Evolutionary conservation across 1,284 basidiomycete species (phyloP).

Genomic region (Malassezia japonica): DNA sequence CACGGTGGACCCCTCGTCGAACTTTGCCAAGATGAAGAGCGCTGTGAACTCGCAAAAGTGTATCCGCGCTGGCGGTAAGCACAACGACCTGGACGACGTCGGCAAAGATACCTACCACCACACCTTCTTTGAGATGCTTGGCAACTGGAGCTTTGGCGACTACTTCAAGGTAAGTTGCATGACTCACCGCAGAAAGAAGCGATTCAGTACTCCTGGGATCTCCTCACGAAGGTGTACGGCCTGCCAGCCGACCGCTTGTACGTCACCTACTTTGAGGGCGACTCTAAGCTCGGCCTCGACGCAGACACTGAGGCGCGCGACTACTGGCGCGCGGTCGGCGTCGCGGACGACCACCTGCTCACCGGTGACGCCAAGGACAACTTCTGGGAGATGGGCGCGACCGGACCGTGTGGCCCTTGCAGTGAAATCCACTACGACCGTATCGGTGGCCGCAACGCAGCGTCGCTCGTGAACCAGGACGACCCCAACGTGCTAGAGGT

Average conservation of each 20-base stretch:
- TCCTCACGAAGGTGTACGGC: slow-evolving; percentile 78
- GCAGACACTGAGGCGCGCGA: slow-evolving; percentile 74
- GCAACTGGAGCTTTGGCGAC: slow-evolving; percentile 98
- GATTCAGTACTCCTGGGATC: slow-evolving; percentile 82
- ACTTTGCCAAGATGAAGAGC: slow-evolving; percentile 76
- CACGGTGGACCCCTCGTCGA: slow-evolving; percentile 83
- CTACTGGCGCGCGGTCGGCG: slow-evolving; percentile 76
- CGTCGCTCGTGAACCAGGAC: slow-evolving; percentile 83
- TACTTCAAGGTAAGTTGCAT: slow-evolving; percentile 66
- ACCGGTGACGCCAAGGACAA: slow-evolving; percentile 95
- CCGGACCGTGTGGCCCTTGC: slow-evolving; percentile 94
- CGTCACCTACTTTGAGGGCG: slow-evolving; percentile 96
- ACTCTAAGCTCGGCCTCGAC: slow-evolving; percentile 71
- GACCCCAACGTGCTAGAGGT: slow-evolving; percentile 95
- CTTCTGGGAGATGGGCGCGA: slow-evolving; percentile 99
- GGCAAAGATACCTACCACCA: slow-evolving; percentile 90
- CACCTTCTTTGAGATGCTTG: slow-evolving; percentile 99
- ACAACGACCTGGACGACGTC: slow-evolving; percentile 97
- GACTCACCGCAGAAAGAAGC: slow-evolving; percentile 63
- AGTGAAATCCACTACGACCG: slow-evolving; percentile 95
- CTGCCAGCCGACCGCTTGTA: slow-evolving; percentile 84
- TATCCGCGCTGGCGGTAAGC: slow-evolving; percentile 94
- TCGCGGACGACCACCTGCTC: slow-evolving; percentile 78
- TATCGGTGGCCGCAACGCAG: slow-evolving; percentile 83
- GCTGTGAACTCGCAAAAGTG: slow-evolving; percentile 96